phyloP scores from a whole-genome alignment of 1,284 basidiomycete genomes.

The Exsudoporus floridanus region DNA sequence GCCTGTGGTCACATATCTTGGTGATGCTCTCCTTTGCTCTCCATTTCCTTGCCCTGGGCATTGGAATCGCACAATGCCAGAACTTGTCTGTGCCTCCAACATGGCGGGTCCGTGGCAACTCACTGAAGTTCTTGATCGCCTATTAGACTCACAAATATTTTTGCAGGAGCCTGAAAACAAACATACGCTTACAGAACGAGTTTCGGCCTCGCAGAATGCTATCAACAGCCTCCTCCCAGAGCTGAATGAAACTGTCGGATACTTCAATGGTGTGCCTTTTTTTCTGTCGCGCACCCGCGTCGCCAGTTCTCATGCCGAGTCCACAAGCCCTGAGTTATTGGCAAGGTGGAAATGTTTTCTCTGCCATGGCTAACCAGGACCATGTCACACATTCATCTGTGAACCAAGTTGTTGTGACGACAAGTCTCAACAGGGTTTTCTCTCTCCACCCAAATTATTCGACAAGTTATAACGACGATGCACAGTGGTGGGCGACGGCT shows the following conservation, averaged over 20 bases:
- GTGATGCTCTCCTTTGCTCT: neutral
- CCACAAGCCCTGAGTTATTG: slow-evolving; percentile 45
- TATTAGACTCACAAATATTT: neutral
- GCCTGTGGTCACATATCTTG: neutral
- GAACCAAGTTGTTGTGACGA: slow-evolving; percentile 4
- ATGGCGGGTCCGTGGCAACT: slow-evolving; percentile 8
- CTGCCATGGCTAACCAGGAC: slow-evolving; percentile 39
- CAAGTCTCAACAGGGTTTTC: slow-evolving; percentile 6
- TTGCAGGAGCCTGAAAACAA: slow-evolving; percentile 4
- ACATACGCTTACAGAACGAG: neutral
- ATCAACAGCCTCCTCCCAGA: slow-evolving; percentile 10
- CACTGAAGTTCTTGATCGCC: neutral
- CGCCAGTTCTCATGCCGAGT: neutral
- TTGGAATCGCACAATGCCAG: neutral
- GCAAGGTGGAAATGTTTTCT: slow-evolving; percentile 50
- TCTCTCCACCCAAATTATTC: slow-evolving; percentile 10
- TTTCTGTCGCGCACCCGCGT: neutral
- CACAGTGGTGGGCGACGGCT: slow-evolving; percentile 51
- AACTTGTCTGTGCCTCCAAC: slow-evolving; percentile 8
- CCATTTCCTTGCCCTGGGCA: neutral
- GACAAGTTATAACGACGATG: slow-evolving; percentile 13
- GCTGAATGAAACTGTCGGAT: slow-evolving; percentile 6
- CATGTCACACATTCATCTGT: neutral
- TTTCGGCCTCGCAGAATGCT: slow-evolving; percentile 1
- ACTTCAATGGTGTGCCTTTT: slow-evolving; percentile 7